These are phyloP conservation scores for Anisodus acutangulus DNA, from an alignment of 257 asterid genomes.

Conservation along the genomic window DNA sequence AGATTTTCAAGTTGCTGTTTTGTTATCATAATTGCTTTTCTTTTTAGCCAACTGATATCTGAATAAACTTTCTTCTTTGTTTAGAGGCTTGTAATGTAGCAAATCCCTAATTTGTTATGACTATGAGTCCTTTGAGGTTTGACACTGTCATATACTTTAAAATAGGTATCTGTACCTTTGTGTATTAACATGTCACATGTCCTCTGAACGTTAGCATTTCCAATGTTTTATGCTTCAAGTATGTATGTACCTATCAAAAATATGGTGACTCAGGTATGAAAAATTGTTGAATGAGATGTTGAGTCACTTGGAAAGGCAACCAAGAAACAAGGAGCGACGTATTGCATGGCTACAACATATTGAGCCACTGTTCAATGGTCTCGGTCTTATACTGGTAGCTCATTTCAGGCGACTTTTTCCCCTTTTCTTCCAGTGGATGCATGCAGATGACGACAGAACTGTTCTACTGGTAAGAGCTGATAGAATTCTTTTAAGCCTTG, in stretches of 20 bases:
- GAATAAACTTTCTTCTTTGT: not conserved
- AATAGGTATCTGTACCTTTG: not conserved
- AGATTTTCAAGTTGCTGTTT: conserved; percentile 2
- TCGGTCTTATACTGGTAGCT: conserved; percentile 76
- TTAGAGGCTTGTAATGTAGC: conserved; percentile 3
- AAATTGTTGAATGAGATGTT: conserved; percentile 84
- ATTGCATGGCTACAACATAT: conserved; percentile 73
- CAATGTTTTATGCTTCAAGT: not conserved
- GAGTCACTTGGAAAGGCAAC: conserved; percentile 90
- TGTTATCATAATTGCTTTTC: not conserved
- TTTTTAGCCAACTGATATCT: not conserved
- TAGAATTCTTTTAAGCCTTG: conserved; percentile 30
- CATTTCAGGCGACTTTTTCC: conserved; percentile 88
- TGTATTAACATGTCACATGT: not conserved
- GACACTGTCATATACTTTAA: not conserved
- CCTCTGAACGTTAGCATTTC: conserved; percentile 15
- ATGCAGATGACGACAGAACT: conserved; percentile 87
- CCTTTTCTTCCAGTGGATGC: conserved; percentile 91
- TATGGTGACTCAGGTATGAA: conserved; percentile 64
- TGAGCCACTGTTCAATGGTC: conserved; percentile 67
- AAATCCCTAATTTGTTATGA: not conserved
- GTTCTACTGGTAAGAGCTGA: conserved; percentile 66
- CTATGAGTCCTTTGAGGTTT: conserved; percentile 15
- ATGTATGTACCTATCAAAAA: conserved; percentile 18
- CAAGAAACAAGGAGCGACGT: conserved; percentile 82